These are phyloP conservation scores for Phoma sp. DNA, from an alignment of 2,329 filamentous ascomycete species.

Conservation along the genomic window DNA sequence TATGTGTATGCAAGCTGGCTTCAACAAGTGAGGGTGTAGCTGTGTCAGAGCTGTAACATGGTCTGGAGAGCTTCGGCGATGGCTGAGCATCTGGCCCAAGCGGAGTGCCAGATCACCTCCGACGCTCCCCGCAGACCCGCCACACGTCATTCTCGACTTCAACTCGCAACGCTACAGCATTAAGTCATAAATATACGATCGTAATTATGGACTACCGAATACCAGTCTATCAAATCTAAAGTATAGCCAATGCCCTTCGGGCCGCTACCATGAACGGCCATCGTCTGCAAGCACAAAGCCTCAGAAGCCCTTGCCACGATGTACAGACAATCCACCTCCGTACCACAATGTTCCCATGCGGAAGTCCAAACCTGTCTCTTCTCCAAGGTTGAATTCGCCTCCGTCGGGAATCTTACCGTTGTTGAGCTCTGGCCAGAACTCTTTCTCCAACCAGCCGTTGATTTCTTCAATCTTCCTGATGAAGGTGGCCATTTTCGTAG, in stretches of 20 bases:
- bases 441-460: constrained; percentile 75
- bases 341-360: constrained; percentile 78
- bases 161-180: no score
- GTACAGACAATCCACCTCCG: constrained; percentile 75
- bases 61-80: constrained; percentile 13
- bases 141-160: constrained; percentile 6
- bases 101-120: constrained; percentile 18
- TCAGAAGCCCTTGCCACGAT: constrained; percentile 59
- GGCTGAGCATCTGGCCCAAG: constrained; percentile 14
- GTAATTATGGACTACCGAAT: no score
- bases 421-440: constrained; percentile 69
- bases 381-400: constrained; percentile 86
- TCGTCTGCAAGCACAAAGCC: background rate
- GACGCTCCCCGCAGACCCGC: constrained; percentile 8
- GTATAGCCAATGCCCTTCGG: background rate
- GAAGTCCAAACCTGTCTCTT: constrained; percentile 81
- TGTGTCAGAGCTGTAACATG: constrained; percentile 29
- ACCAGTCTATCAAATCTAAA: background rate
- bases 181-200: background rate
- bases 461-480: constrained; percentile 75
- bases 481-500: constrained; percentile 68
- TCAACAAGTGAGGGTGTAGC: constrained; percentile 14
- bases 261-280: background rate
- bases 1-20: constrained; percentile 2
- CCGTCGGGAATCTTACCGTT: constrained; percentile 53